Base-by-base conservation (phyloP, 1,284 basidiomycete genomes). In the Puccinia sorghi region DNA sequence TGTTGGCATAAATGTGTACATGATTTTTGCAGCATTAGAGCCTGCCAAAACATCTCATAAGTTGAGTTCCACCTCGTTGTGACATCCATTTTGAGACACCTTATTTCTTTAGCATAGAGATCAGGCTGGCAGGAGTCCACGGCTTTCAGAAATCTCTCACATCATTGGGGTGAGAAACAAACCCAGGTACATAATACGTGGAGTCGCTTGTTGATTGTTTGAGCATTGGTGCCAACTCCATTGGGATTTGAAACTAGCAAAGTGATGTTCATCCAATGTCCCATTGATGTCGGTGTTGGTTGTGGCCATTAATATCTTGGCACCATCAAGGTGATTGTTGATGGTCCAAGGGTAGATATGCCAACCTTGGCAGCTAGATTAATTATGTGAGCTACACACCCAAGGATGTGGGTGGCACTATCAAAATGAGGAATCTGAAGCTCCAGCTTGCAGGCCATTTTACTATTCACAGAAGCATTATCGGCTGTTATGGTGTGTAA, bases 401-500 rank as follows among this genome's bases (percentile, higher is more conserved):
- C 66, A 37, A 69, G 43, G 22, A 52, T n/a, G n/a, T 69, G 13
- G 3, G 6, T 50, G 2, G 43, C 43, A 11, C 22, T 32, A 3
- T 48, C 50, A n/a, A 69, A 69, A 8, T 13, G 6, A 3, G 66
- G 43, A n/a, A 48, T 32, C 41, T 69, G 66, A 8, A 27, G 15
- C 0, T 48, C 43, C 2, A 69, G 13, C 11, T 69, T 22, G 6
- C 50, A 22, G 11, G 66, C 66, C 66, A 69, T 69, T 50, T 50
- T 27, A 17, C 12, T 17, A 46, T 69, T 69, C 0, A 25, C n/a
- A 0, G 66, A 50, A 9, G 66, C 22, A 27, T 72, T 72, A 25
- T 72, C 15, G 41, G 71, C 54, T 3, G 71, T 72, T 17, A 72
- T 72, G 9, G 27, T 46, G 13, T 56, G 22, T 13, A 72, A 13